Base-by-base conservation (phyloP, 2,329 filamentous ascomycete species). In the Alternaria dauci region DNA sequence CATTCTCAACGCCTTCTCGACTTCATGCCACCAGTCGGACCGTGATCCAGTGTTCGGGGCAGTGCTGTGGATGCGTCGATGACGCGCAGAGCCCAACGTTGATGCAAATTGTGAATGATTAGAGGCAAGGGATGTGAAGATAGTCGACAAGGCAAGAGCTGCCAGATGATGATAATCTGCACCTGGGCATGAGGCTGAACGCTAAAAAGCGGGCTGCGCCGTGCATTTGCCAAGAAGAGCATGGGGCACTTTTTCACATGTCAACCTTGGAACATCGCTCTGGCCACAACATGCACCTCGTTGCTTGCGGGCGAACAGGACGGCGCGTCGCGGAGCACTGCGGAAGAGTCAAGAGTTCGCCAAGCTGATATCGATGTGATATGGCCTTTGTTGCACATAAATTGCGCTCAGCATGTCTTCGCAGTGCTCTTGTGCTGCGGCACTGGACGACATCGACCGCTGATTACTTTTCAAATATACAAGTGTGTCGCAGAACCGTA, bases 81-180 rank as follows among this genome's bases (percentile, higher is more conserved):
- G 51, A 34, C 18, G 39, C 38, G 51, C 41, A 39, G 44, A 55
- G 44, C 34, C 44, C 53, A 36, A 55, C 34, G 23, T 25, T 34
- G 36, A 39, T 48, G 53, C 53, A 55, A 36, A 46, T 55, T 55
- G 47, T 47, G 36, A 50, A 42, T 39, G 41, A 46, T 25, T 30
- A 36, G 38, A 32, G 56, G 26, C 39, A 55, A 46, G 30, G 43
- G 18, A 28, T 28, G 46, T 51, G 28, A 43, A 26, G 36, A 51
- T 47, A 32, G 23, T 26, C 30, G 34, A 50, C 47, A 44, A 30
- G 57, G 30, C 52, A 46, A 25, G 41, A 48, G 50, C 26, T 28
- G 55, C 55, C 44, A 38, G 41, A 58, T 59, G 38, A 56, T 43
- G 44, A 36, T 58, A 52, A 59, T 59, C 57, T 46, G 48, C 57